A percentile compares a stretch with the other conserved stretches of the same genome.
Conservation (phyloP, 164 flowering plant genomes). For the Liriodendron chinense region DNA sequence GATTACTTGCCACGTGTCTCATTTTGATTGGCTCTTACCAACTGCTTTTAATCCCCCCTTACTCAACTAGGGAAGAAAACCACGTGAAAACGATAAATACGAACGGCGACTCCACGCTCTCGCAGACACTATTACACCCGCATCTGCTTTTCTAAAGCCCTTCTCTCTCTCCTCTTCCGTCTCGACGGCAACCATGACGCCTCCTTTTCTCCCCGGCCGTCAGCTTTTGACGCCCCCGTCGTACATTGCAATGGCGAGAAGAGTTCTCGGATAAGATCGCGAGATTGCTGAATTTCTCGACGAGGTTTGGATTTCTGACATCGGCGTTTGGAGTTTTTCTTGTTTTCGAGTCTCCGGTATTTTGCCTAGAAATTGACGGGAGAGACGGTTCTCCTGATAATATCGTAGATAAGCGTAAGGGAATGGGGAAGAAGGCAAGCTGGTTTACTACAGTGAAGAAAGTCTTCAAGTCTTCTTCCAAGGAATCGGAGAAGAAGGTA, state of each 20-base stretch:
- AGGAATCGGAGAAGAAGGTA: neutral
- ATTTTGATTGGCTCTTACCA: constrained; percentile 12
- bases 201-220: neutral
- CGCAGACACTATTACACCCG: constrained; percentile 28
- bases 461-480: constrained; percentile 27
- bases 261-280: neutral
- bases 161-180: too few relatives aligned
- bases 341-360: neutral
- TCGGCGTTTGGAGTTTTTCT: too few relatives aligned
- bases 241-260: neutral
- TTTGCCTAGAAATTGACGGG: neutral
- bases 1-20: constrained; percentile 17
- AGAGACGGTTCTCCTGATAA: too few relatives aligned
- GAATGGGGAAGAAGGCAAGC: constrained; percentile 17
- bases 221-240: neutral
- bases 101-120: constrained; percentile 46
- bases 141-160: neutral
- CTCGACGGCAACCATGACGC: too few relatives aligned
- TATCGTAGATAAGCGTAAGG: constrained; percentile 1
- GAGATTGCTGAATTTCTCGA: too few relatives aligned
- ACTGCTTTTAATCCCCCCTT: neutral
- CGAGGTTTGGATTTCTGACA: too few relatives aligned
- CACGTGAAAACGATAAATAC: constrained; percentile 51
- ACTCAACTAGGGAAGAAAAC: neutral
- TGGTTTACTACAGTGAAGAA: constrained; percentile 25